phyloP scores from a whole-genome alignment of 2,329 filamentous ascomycete genomes.

The Cordyceps pruinosa region DNA sequence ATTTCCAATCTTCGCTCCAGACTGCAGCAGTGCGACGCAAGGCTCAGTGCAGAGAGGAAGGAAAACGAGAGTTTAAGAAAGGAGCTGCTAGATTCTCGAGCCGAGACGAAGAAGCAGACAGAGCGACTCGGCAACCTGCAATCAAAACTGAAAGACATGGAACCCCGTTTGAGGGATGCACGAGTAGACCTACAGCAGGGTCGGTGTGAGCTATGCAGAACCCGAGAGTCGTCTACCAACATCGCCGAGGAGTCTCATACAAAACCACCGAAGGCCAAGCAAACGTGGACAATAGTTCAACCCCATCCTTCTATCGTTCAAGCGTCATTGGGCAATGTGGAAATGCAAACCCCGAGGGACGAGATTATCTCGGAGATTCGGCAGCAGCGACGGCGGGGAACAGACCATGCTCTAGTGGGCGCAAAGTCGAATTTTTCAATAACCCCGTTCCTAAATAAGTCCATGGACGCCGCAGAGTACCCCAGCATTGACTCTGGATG shows the following conservation, averaged over 20 bases:
- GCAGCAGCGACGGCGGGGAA: slow-evolving; percentile 48
- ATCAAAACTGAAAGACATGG: slow-evolving; percentile 60
- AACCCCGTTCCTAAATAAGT: slow-evolving; percentile 83
- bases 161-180: slow-evolving; percentile 24
- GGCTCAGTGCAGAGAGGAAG: slow-evolving; percentile 34
- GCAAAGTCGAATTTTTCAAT: slow-evolving; percentile 93
- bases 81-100: slow-evolving; percentile 53
- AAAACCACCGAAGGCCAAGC: neutral
- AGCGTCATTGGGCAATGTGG: slow-evolving; percentile 31
- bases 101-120: slow-evolving; percentile 58
- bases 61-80: slow-evolving; percentile 40
- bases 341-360: slow-evolving; percentile 41
- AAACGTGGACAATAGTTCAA: neutral
- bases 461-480: slow-evolving; percentile 44
- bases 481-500: neutral
- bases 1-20: slow-evolving; percentile 32
- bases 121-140: slow-evolving; percentile 64
- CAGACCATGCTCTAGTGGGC: slow-evolving; percentile 50
- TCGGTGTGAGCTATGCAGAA: slow-evolving; percentile 30
- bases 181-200: slow-evolving; percentile 61
- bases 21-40: slow-evolving; percentile 31
- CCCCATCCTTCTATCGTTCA: neutral
- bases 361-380: slow-evolving; percentile 34
- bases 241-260: neutral
- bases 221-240: neutral